phyloP scores from a whole-genome alignment of 2,329 filamentous ascomycete species.

The Cordyceps pruinosa region DNA sequence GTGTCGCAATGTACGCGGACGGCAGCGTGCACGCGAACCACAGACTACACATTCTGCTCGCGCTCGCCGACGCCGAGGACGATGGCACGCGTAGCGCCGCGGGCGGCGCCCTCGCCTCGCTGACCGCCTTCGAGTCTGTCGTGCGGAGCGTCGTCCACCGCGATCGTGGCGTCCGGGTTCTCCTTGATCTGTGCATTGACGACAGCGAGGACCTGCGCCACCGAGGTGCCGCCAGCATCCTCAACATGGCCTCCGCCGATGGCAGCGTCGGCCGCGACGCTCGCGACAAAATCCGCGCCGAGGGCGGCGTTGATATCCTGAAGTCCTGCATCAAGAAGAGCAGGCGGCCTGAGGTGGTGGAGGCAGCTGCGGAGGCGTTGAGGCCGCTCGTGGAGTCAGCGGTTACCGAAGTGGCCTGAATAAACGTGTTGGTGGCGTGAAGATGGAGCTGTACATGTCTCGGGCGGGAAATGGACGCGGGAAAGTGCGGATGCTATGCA shows the following conservation, averaged over 20 bases:
- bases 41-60: slow-evolving; percentile 75
- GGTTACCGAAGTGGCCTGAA: slow-evolving; percentile 15
- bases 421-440: neutral
- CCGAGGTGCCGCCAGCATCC: slow-evolving; percentile 67
- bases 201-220: slow-evolving; percentile 61
- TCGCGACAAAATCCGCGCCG: slow-evolving; percentile 51
- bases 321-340: slow-evolving; percentile 64
- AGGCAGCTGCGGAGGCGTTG: slow-evolving; percentile 64
- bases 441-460: neutral
- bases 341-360: slow-evolving; percentile 61
- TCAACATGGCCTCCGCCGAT: slow-evolving; percentile 63
- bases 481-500: neutral
- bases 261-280: slow-evolving; percentile 58
- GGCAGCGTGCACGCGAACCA: slow-evolving; percentile 60
- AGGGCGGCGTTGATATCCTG: slow-evolving; percentile 59
- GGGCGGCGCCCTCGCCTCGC: slow-evolving; percentile 77
- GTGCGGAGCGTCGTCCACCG: slow-evolving; percentile 64
- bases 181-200: slow-evolving; percentile 76
- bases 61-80: slow-evolving; percentile 82
- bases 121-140: slow-evolving; percentile 72
- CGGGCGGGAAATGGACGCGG: neutral
- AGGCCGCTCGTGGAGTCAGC: slow-evolving; percentile 53
- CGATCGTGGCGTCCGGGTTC: slow-evolving; percentile 64
- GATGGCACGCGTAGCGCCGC: slow-evolving; percentile 72
- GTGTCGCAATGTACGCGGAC: slow-evolving; percentile 63